Evolutionary conservation across 1,284 basidiomycete genomes (phyloP), one percentile per base, ranked within the genome.

Genomic region (Marasmius fiardii): DNA sequence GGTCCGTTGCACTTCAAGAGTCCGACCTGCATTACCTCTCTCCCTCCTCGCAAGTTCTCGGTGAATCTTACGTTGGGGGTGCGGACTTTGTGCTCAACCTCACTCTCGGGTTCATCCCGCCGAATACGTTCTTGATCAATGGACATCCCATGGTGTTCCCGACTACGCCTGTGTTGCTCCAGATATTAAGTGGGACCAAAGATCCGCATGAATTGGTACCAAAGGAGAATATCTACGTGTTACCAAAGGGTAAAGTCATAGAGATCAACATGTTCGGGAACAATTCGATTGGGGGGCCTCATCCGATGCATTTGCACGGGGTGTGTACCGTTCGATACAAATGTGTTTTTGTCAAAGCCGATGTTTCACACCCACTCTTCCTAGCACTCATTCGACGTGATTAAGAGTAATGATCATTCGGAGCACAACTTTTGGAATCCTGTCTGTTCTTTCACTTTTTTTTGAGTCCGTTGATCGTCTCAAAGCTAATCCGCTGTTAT

Each of bases 131-230:
- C 61, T 65, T 51, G 4, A 54, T 79, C 44, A 78, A 76, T 45
- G 68, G 68, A 12, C 61, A 59, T 33, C 44, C 64, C 5, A 81
- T 68, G 58, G 56, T 52, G 6, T 65, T 74, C 12, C 80, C 79
- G 3, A 70, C 67, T 0, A 67, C 68, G 0, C 79, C 79, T 0
- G 74, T 80, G 0, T 69, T 82, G 33, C 71, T 83, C 24, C 81
- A 83, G 56, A 76, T 83, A 44, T 63, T 83, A 31, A 79, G 76
- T 52, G 80, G 80, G 4, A 68, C 74, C 6, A 64, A 65, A 45
- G 68, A 70, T 39, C 72, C 77, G 12, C 63, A 69, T 12, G 69
- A 76, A n/a, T 66, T 83, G 20, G 68, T 81, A 24, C 58, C 4
- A 53, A 58, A 21, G 69, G 68, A 28, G 62, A 64, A 18, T 65